Percentiles rank a stretch among this genome's conserved stretches.
These are phyloP conservation scores for Irineochytrium annulatum DNA, from an alignment of 192 early-diverging fungal species.

Conservation along the genomic window DNA sequence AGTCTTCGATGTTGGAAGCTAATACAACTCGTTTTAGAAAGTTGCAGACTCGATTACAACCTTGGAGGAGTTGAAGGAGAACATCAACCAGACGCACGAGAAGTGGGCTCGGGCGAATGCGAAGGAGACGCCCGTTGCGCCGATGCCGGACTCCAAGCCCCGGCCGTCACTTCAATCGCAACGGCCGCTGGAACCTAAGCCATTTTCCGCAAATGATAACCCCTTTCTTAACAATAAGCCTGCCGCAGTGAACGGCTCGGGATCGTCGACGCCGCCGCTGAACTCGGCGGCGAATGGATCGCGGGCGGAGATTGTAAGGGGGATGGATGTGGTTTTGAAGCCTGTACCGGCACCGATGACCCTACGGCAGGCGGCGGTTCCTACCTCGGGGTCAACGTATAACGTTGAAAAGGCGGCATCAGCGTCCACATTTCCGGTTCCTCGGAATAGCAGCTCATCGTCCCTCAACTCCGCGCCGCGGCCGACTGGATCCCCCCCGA, in stretches of 20 bases:
- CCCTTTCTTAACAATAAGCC: not conserved
- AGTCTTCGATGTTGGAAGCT: constrained; percentile 1
- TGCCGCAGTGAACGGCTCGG: not conserved
- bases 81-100: constrained; percentile 15
- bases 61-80: constrained; percentile 27
- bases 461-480: not conserved
- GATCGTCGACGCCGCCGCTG: not conserved
- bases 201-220: not conserved
- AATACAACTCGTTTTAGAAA: constrained; percentile 11
- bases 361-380: too few relatives aligned
- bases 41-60: constrained; percentile 7
- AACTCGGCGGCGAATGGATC: too few relatives aligned
- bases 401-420: too few relatives aligned
- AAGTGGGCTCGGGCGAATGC: constrained; percentile 6
- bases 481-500: not conserved
- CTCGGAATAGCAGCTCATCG: not conserved
- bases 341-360: too few relatives aligned
- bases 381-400: too few relatives aligned
- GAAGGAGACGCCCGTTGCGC: not conserved
- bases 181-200: not conserved
- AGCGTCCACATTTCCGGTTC: too few relatives aligned
- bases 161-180: not conserved
- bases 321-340: too few relatives aligned
- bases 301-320: too few relatives aligned
- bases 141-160: not conserved